Base-by-base conservation (phyloP, 345 rosid species). In the Erucastrum elatum region DNA sequence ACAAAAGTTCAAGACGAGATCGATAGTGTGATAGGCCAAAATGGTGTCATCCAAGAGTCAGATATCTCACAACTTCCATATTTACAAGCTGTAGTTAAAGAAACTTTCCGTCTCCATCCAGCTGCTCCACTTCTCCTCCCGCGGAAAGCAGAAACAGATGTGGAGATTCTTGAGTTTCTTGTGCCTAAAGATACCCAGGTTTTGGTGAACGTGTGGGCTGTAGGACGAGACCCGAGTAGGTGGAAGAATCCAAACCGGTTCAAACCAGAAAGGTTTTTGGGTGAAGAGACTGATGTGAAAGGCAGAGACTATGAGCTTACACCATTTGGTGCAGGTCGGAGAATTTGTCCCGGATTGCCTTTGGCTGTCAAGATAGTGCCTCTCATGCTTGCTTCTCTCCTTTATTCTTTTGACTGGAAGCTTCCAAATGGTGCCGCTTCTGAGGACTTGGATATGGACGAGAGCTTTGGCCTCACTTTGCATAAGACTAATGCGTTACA, bases 381-480 rank as follows among this genome's bases (percentile, higher is more conserved):
- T 59, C 37, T 84, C 6, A 83, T 84, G 82, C 77, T 90, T 85
- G 88, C 77, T 62, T 72, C 84, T 51, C 76, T 87, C n/a, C 60
- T 87, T 16, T 78, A 78, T 64, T 75, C 69, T 9, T 86, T 87
- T 76, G 84, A 87, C 16, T 87, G 90, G 90, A 74, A 79, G 5
- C 76, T 84, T 0, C 85, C 86, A 0, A 27, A 59, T 11, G 85
- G 84, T 7, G 67, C 51, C 65, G 75, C 8, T 73, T 35, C 72
- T 10, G 83, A 79, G 16, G 77, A 86, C 12, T 49, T 84, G 15
- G 86, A 86, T 75, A 81, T 84, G 89, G 51, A 76, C 0, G 86
- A 81, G 83, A 55, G 8, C 5, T 80, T 81, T 11, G 89, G 77
- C 3, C 13, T 73, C 2, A 67, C 84, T 0, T 21, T 85, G 21